These are phyloP conservation scores for Bolboschoenoplectus hybrid DNA, from an alignment of 202 grass and related monocot species.

Conservation along the genomic window DNA sequence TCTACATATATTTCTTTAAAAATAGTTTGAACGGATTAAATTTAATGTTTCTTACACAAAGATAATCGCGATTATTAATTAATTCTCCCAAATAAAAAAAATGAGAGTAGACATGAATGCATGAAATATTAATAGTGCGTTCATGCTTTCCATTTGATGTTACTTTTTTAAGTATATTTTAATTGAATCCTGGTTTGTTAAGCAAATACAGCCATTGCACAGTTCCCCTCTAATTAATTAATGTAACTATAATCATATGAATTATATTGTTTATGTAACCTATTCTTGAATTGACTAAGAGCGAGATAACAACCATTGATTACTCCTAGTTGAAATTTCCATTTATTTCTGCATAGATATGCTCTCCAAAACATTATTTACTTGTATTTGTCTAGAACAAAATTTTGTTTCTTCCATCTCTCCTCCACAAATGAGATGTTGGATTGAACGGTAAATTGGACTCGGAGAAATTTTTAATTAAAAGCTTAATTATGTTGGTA, in stretches of 20 bases:
- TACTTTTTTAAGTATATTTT: not conserved
- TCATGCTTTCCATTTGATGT: not conserved
- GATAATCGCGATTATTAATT: not conserved
- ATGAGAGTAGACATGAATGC: not conserved
- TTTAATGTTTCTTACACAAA: not conserved
- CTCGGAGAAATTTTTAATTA: too few relatives aligned
- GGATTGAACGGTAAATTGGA: too few relatives aligned
- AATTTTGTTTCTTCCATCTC: too few relatives aligned
- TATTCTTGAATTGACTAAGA: not conserved
- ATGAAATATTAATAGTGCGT: conserved; percentile 9
- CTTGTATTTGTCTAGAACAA: not conserved
- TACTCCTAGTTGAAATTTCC: not conserved
- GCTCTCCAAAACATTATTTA: not conserved
- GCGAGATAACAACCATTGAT: not conserved
- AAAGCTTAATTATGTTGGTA: too few relatives aligned
- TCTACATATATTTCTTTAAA: not conserved
- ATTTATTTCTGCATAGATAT: not conserved
- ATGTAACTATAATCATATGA: not conserved
- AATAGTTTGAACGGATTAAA: not conserved
- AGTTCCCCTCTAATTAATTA: not conserved
- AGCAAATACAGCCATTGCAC: not conserved
- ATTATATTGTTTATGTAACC: not conserved
- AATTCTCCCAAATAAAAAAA: not conserved
- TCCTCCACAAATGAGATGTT: too few relatives aligned
- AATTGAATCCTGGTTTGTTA: not conserved